Evolutionary conservation across 202 grass and related monocot species (phyloP).

Genomic region (Saccharum hybrid): DNA sequence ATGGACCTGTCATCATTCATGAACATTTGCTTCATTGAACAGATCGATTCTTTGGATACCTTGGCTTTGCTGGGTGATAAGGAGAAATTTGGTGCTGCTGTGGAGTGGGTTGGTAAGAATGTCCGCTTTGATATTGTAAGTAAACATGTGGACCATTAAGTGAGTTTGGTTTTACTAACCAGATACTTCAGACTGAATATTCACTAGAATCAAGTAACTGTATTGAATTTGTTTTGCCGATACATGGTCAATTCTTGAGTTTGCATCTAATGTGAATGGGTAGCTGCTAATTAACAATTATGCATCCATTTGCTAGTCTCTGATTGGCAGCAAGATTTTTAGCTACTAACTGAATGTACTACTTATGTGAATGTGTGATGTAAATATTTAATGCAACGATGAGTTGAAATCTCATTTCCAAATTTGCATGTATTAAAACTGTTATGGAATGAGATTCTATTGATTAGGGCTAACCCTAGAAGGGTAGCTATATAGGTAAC

Average conservation of each 20-base stretch:
- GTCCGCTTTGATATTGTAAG: conserved; percentile 96
- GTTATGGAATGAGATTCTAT: too few species aligned
- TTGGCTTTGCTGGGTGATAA: conserved; percentile 86
- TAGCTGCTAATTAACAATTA: conserved; percentile 16
- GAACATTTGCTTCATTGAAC: conserved; percentile 28
- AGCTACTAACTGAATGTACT: conserved; percentile 26
- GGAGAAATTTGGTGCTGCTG: conserved; percentile 71
- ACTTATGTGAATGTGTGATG: conserved; percentile 25
- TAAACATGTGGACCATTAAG: conserved; percentile 47
- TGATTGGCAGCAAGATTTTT: conserved; percentile 14
- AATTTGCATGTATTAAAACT: background rate
- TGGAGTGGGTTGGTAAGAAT: conserved; percentile 94
- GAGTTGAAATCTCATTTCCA: conserved; percentile 1
- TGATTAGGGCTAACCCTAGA: too few species aligned
- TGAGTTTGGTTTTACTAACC: conserved; percentile 40
- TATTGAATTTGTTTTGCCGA: background rate
- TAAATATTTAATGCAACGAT: background rate
- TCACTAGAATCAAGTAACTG: background rate
- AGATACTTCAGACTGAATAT: conserved; percentile 9
- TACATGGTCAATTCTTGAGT: background rate
- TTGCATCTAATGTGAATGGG: background rate
- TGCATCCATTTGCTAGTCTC: conserved; percentile 26
- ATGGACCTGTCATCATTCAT: conserved; percentile 38
- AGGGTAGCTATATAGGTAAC: too few species aligned
- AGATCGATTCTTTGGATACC: conserved; percentile 98